Evolutionary conservation across 345 rosid species (phyloP).

Genomic region (Eucalyptus dawsonii): DNA sequence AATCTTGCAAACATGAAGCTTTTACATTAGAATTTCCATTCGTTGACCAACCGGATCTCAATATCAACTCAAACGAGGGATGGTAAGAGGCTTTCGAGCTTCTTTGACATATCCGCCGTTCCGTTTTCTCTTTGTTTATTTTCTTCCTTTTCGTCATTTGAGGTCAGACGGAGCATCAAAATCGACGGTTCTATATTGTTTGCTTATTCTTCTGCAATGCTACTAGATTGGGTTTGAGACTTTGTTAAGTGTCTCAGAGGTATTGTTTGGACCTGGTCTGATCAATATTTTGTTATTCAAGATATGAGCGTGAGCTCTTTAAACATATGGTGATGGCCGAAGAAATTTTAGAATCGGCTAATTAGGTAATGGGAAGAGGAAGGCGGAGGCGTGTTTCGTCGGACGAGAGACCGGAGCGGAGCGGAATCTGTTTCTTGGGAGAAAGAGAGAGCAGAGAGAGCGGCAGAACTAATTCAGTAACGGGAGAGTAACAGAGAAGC

Average conservation of each 20-base stretch:
- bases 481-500: too few relatives aligned
- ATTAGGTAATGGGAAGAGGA: background rate
- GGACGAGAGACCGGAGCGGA: too few relatives aligned
- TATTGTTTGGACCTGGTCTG: background rate
- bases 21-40: background rate
- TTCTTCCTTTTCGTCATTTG: background rate
- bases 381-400: too few relatives aligned
- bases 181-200: background rate
- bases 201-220: background rate
- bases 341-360: background rate
- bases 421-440: too few relatives aligned
- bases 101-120: background rate
- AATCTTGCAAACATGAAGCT: background rate
- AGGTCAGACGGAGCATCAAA: background rate
- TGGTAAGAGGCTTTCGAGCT: too few relatives aligned
- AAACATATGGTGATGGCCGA: background rate
- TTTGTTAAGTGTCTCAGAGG: background rate
- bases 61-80: background rate
- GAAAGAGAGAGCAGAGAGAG: too few relatives aligned
- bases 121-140: background rate
- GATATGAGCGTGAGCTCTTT: background rate
- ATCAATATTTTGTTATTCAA: background rate
- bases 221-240: background rate
- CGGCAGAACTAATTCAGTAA: too few relatives aligned
- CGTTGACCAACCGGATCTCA: background rate